A percentile compares a stretch with the other conserved stretches of the same genome.
Conservation (phyloP, 352 stramenopile species). For the Achlya hypogyna region DNA sequence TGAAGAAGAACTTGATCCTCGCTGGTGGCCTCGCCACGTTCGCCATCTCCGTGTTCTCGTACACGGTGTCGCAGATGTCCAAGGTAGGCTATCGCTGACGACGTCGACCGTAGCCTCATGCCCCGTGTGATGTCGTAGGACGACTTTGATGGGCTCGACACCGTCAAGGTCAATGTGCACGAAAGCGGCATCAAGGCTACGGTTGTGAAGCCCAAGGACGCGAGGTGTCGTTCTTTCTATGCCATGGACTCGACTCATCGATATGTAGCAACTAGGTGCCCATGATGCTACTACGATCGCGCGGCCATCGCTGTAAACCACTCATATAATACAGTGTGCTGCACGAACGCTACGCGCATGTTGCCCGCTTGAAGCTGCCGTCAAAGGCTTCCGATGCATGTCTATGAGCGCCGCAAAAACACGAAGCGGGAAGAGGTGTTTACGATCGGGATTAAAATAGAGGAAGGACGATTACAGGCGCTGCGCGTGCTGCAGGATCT, state of each 20-base stretch:
- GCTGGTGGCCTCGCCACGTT: conserved; percentile 56
- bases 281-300: too few relatives aligned
- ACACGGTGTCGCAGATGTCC: conserved; percentile 76
- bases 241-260: background rate
- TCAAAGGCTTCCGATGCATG: too few relatives aligned
- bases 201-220: conserved; percentile 26
- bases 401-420: background rate
- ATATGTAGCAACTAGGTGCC: background rate
- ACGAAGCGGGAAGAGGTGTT: background rate
- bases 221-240: conserved; percentile 4
- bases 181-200: conserved; percentile 66
- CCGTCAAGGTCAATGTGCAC: conserved; percentile 72
- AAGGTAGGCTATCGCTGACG: conserved; percentile 33
- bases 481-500: background rate
- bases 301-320: too few relatives aligned
- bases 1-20: conserved; percentile 62
- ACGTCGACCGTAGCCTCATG: background rate
- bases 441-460: conserved; percentile 8
- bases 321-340: too few relatives aligned
- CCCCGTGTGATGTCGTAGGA: too few relatives aligned
- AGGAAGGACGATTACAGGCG: background rate
- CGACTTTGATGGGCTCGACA: conserved; percentile 73
- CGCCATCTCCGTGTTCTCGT: conserved; percentile 51
- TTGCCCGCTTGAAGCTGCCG: background rate
- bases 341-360: too few relatives aligned